Base-by-base conservation (phyloP, 2,329 filamentous ascomycete species). In the Xylariaceae sp. region DNA sequence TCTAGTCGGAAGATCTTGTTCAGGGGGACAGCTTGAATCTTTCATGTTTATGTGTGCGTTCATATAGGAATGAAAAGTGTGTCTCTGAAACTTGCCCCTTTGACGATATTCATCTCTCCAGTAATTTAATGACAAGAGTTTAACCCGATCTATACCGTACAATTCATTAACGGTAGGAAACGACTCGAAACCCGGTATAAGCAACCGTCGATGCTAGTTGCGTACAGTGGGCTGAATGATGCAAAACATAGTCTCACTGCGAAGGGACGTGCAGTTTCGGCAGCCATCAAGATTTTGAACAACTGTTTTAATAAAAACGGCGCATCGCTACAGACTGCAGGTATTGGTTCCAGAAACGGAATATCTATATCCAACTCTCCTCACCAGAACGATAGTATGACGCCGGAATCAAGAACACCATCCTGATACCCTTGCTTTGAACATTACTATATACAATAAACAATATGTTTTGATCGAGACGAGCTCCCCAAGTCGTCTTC, bases 361-460 rank as follows among this genome's bases (percentile, higher is more conserved):
- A 50, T 37, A 43, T 31, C 21, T 21, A 14, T 39, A 17, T 21
- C 37, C 16, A 28, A 36, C 37, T 31, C 49, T 24, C 16, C n/a
- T n/a, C 23, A 14, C 28, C 12, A 16, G 7, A 14, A 47, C 12
- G n/a, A 11, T 11, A 40, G 26, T n/a, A 47, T 31, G 6, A 5
- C 16, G 23, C 36, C n/a, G 3, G 37, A 17, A 19, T 24, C 28
- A 12, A 29, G 34, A 37, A 48, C 16, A 28, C 36, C 28, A 12
- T 6, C 43, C 14, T 11, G 33, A 16, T 17, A 34, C 26, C 28
- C 28, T 24, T 29, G 17, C 26, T 11, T 9, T 29, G 19, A 36
- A 26, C 24, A 50, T 58, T 50, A 44, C 2, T 9, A 44, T 58
- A 45, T 46, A 54, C 19, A 55, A 33, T 45, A 45, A 40, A 45